These are phyloP conservation scores for Trapa incisa DNA, from an alignment of 345 rosid genomes.

Conservation along the genomic window DNA sequence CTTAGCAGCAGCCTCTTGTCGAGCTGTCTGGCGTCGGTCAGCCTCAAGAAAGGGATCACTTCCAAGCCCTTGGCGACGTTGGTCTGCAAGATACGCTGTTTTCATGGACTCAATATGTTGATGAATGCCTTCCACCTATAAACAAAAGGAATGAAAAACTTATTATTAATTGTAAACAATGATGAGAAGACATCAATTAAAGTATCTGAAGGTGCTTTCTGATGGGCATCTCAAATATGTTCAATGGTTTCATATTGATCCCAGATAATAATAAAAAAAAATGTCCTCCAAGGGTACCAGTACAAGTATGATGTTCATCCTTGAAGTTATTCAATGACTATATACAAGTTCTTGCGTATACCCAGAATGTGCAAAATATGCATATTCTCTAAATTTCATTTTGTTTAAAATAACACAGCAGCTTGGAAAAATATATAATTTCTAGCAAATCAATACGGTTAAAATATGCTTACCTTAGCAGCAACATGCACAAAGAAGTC, in stretches of 20 bases:
- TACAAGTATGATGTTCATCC: too few relatives aligned
- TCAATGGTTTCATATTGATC: too few relatives aligned
- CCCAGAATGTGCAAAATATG: too few relatives aligned
- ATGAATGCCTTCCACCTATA: constrained; percentile 84
- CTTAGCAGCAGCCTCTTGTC: constrained; percentile 93
- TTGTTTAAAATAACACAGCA: neutral
- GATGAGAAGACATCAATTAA: neutral
- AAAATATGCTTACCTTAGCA: constrained; percentile 56
- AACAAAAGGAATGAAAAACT: neutral
- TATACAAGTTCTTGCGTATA: too few relatives aligned
- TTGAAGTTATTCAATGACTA: too few relatives aligned
- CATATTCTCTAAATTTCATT: neutral
- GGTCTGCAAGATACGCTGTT: constrained; percentile 78
- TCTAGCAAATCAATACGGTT: neutral
- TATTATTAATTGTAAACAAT: neutral
- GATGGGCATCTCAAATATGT: neutral
- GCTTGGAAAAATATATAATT: neutral
- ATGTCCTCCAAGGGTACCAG: too few relatives aligned
- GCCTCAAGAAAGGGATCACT: constrained; percentile 94
- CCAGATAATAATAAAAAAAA: too few relatives aligned
- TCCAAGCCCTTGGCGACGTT: constrained; percentile 66
- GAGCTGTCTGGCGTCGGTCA: constrained; percentile 95
- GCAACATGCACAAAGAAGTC: constrained; percentile 92
- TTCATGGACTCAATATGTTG: constrained; percentile 87
- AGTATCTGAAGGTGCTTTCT: neutral